These are phyloP conservation scores for Syncephalastrum contaminatum DNA, from an alignment of 371 early-diverging fungal species.

Conservation along the genomic window DNA sequence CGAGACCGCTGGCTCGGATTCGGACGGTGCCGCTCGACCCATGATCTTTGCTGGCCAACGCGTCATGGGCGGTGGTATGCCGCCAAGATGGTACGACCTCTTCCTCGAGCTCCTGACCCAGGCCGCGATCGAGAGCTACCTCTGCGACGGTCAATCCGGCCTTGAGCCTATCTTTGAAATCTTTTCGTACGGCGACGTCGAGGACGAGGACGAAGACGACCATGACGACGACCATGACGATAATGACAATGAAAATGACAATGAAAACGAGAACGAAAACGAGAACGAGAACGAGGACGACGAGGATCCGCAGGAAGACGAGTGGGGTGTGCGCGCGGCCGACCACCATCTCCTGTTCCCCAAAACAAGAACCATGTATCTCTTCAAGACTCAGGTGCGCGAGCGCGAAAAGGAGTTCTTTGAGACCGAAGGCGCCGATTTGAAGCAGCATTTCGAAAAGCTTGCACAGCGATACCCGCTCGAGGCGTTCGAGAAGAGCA, in stretches of 20 bases:
- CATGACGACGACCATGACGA: slow-evolving; percentile 27
- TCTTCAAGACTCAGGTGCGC: slow-evolving; percentile 46
- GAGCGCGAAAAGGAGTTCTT: slow-evolving; percentile 56
- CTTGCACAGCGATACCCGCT: slow-evolving; percentile 54
- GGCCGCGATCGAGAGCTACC: slow-evolving; percentile 60
- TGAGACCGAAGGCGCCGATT: slow-evolving; percentile 27
- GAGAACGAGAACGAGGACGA: slow-evolving; percentile 15
- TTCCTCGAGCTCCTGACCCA: slow-evolving; percentile 61
- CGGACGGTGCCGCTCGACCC: slow-evolving; percentile 18
- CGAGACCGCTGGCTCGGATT: slow-evolving; percentile 18
- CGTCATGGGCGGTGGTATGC: slow-evolving; percentile 58
- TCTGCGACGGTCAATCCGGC: slow-evolving; percentile 56
- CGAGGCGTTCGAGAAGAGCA: slow-evolving; percentile 44
- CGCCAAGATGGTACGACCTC: slow-evolving; percentile 58
- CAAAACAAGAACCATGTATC: slow-evolving; percentile 49
- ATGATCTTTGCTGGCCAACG: slow-evolving; percentile 47
- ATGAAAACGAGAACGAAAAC: slow-evolving; percentile 22
- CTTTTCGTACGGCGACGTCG: slow-evolving; percentile 61
- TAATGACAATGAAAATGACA: slow-evolving; percentile 18
- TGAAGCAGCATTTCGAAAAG: slow-evolving; percentile 47
- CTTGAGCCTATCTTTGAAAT: slow-evolving; percentile 57
- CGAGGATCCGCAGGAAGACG: slow-evolving; percentile 26
- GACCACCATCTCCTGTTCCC: slow-evolving; percentile 52
- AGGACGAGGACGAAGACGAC: slow-evolving; percentile 47
- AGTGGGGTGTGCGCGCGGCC: slow-evolving; percentile 44